Evolutionary conservation across 495 filamentous ascomycete species (phyloP), one percentile per base, ranked within the genome.

Genomic region (Trichoderma parareesei): DNA sequence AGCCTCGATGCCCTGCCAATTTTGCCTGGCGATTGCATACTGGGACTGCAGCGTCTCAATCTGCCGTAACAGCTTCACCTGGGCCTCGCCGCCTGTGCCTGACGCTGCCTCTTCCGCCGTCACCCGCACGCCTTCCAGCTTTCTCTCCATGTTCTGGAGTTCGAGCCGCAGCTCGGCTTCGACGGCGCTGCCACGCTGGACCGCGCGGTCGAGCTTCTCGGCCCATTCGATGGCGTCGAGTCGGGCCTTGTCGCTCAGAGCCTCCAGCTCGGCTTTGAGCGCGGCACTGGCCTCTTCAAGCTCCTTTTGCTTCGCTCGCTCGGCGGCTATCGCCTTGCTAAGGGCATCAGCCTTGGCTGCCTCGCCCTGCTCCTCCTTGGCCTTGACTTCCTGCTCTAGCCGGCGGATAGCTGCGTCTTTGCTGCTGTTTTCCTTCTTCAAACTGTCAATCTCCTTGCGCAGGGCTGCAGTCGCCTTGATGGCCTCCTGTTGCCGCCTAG

Each of bases 21-120:
- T 99, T 69, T 96, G 92, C 66, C 90, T 93, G 3, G 95, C 94
- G 61, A 92, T 85, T 0, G 91, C 88, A 74, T 99, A 96, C 74
- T 99, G 95, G 5, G 89, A 93, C 76, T 98, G 95, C 61, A 99
- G 76, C 3, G 91, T 97, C 79, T 99, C 95, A 38, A 98, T 87
- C 75, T 98, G 95, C 55, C 95, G 86, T 27, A 97, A 79, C 33
- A 99, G 80, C 72, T 97, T 97, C 33, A 88, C 91, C 69, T 96
- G 92, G 0, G 90, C 86, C 71, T 98, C 92, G 7, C 92, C 89
- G 6, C 83, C 83, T 48, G 85, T 82, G 20, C 91, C 89, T 5
- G 91, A 92, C 0, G 92, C 92, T 4, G 87, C 91, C 73, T 99
- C 95, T 78, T 99, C 95, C 9, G 90, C 91, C 27, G 89, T 83